Conservation (phyloP, 2,329 filamentous ascomycete species). For the Colletotrichum magnum region DNA sequence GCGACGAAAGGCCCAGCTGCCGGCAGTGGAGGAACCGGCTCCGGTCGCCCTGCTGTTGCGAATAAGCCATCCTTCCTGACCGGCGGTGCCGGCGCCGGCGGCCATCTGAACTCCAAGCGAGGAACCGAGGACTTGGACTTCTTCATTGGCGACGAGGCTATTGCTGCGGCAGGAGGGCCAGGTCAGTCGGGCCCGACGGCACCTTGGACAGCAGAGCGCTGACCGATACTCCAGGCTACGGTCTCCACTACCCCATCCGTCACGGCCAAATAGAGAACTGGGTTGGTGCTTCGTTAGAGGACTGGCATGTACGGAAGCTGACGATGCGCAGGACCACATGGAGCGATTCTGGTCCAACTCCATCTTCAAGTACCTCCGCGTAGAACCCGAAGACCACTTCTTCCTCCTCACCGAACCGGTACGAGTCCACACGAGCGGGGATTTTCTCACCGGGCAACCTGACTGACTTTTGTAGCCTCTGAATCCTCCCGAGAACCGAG, state of each 20-base stretch:
- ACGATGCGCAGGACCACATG: constrained; percentile 86
- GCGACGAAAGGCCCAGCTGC: constrained; percentile 88
- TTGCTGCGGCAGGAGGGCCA: constrained; percentile 85
- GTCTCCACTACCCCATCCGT: constrained; percentile 95
- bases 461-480: constrained; percentile 74
- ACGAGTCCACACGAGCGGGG: constrained; percentile 52
- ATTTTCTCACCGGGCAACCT: not conserved
- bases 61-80: constrained; percentile 98
- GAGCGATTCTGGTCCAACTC: constrained; percentile 99
- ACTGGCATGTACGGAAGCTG: constrained; percentile 41
- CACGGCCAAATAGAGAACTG: constrained; percentile 99
- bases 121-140: constrained; percentile 98
- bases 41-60: constrained; percentile 88
- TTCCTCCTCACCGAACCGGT: constrained; percentile 98
- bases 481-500: constrained; percentile 98
- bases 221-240: constrained; percentile 76
- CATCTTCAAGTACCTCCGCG: constrained; percentile 98
- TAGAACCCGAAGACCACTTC: constrained; percentile 98
- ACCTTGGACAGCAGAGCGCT: constrained; percentile 37
- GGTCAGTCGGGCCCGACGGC: constrained; percentile 63
- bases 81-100: constrained; percentile 85
- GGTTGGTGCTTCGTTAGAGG: constrained; percentile 67
- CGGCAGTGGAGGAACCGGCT: constrained; percentile 81
- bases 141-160: constrained; percentile 98
- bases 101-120: constrained; percentile 90